Conservation (phyloP, 805 yeast species). For the Starmera dryadoides region DNA sequence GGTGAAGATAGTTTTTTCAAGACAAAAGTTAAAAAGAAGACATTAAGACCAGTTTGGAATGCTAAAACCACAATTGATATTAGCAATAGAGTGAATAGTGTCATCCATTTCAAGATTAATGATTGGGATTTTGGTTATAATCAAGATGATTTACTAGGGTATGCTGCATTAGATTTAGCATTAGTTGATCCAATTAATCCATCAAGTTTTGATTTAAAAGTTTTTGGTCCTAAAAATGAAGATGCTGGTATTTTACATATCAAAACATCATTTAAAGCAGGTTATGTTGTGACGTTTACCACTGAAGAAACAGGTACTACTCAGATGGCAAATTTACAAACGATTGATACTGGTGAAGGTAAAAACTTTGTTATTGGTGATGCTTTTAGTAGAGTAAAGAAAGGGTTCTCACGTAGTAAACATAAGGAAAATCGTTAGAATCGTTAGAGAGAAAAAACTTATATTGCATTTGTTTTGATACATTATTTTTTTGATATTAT, state of each 20-base stretch:
- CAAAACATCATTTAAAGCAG: constrained; percentile 60
- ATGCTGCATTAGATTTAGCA: constrained; percentile 46
- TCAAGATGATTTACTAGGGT: constrained; percentile 76
- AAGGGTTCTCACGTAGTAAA: constrained; percentile 11
- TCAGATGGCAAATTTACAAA: constrained; percentile 43
- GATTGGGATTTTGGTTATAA: constrained; percentile 96
- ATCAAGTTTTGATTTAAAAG: constrained; percentile 42
- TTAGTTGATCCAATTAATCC: constrained; percentile 54
- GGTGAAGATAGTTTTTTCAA: constrained; percentile 52
- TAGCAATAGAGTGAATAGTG: constrained; percentile 54
- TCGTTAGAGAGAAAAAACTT: not conserved
- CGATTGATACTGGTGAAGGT: constrained; percentile 39
- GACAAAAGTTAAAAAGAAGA: constrained; percentile 77
- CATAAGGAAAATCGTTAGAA: not conserved
- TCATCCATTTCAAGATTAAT: constrained; percentile 46
- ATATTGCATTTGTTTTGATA: too few species aligned
- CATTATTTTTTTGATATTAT: too few species aligned
- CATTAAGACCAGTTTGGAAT: constrained; percentile 84
- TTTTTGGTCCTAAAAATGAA: constrained; percentile 33
- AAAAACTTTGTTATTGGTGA: constrained; percentile 36
- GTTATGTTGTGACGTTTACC: constrained; percentile 47
- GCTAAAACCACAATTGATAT: constrained; percentile 55
- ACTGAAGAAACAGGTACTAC: constrained; percentile 32
- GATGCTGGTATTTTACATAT: constrained; percentile 56
- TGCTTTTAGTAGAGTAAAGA: constrained; percentile 33